Evolutionary conservation across 176 grass and related monocot genomes (phyloP).

Genomic region (Oryza glumipatula): DNA sequence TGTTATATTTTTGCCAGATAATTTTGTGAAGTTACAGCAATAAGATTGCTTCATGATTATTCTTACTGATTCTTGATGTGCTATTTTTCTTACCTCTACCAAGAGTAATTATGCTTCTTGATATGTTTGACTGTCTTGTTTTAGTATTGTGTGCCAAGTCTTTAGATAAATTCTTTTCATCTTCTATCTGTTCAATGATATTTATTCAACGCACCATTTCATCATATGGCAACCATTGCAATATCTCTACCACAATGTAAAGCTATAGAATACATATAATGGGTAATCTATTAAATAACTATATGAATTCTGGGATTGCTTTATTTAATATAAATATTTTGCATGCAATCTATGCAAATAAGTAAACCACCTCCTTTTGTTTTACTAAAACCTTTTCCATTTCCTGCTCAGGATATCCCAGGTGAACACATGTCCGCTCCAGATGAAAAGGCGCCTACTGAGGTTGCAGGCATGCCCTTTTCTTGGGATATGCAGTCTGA

Average conservation of each 20-base stretch:
- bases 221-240: neutral
- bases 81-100: neutral
- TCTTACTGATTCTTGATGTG: neutral
- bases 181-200: neutral
- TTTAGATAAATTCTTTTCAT: neutral
- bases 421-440: neutral
- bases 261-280: neutral
- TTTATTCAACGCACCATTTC: conserved; percentile 1
- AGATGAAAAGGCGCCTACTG: conserved; percentile 1
- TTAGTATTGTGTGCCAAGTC: neutral
- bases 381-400: neutral
- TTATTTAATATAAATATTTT: neutral
- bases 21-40: neutral
- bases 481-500: neutral
- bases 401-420: neutral
- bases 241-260: neutral
- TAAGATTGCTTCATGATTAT: neutral
- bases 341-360: neutral
- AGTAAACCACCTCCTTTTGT: neutral
- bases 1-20: neutral
- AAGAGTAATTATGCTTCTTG: neutral
- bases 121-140: neutral
- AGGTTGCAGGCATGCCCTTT: neutral
- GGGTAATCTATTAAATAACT: neutral
- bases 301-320: neutral